Evolutionary conservation across 2,329 filamentous ascomycete species (phyloP), one percentile per base, ranked within the genome.

Genomic region (Sarocladium brachiariae): DNA sequence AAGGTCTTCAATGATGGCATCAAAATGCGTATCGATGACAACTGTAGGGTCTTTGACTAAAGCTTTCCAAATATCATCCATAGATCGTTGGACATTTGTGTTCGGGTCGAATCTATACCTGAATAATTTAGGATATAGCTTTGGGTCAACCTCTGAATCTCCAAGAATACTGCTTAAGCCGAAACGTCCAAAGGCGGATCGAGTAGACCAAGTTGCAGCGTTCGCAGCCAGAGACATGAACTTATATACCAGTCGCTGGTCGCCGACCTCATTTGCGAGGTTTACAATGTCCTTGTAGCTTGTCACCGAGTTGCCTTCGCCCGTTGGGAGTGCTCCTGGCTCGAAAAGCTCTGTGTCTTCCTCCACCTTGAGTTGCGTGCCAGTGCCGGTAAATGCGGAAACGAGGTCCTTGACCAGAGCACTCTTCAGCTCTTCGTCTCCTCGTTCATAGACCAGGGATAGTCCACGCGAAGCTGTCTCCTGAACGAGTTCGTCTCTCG

Each of bases 191-290:
- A 99, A 97, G 0, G 93, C 93, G 1, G 93, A 95, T 48, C 93
- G 82, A n/a, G 90, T 95, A 1, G 90, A 92, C 93, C 93, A 99
- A 14, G 95, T 95, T 1, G 91, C 90, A 45, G 95, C 95, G 61
- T 96, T 96, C 2, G 90, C 89, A 2, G 93, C 93, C 57, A 99
- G 77, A 1, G 91, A 92, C 93, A 99, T 99, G 70, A 99, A 97
- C 54, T 91, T 89, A 72, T 99, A 99, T 1, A 97, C 88, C n/a
- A 99, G 74, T 58, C 87, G 91, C 52, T 93, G 92, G 61, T 99
- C 92, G 10, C 93, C 93, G 30, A 96, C 91, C 69, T 99, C 93
- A 38, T 92, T 89, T n/a, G 93, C 93, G 45, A 99, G 74, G 58
- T 78, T 93, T 66, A 99, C 87, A 57, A 99, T 97, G 62, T 99